These are phyloP conservation scores for Aeschynomene evenia DNA, from an alignment of 306 rosid genomes.

Conservation along the genomic window DNA sequence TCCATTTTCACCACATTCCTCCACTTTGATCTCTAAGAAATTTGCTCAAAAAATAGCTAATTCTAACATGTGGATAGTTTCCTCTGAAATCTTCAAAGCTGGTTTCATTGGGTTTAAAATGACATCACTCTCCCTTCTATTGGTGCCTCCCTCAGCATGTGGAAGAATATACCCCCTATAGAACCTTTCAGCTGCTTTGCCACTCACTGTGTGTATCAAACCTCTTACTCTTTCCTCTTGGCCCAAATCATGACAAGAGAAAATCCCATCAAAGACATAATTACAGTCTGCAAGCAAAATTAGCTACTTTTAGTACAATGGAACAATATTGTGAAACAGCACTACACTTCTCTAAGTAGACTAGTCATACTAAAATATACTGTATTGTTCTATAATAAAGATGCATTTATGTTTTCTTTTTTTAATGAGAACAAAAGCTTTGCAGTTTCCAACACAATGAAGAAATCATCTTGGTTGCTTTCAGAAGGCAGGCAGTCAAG, in stretches of 20 bases:
- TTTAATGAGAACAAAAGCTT: not conserved
- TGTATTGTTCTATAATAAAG: too few relatives aligned
- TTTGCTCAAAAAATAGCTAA: not conserved
- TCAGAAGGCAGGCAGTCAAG: slow-evolving; percentile 13
- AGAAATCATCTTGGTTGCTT: slow-evolving; percentile 2
- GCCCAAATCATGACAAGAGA: slow-evolving; percentile 85
- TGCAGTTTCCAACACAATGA: not conserved
- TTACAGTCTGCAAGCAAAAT: slow-evolving; percentile 71
- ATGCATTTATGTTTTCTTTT: not conserved
- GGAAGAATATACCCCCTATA: not conserved
- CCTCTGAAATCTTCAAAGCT: not conserved
- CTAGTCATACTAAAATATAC: too few relatives aligned
- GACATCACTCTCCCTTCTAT: not conserved
- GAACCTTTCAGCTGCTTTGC: slow-evolving; percentile 20
- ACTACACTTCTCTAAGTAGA: too few relatives aligned
- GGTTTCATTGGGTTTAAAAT: not conserved
- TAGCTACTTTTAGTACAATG: slow-evolving; percentile 17
- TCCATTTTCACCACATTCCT: not conserved
- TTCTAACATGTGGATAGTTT: not conserved
- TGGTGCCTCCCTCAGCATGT: not conserved
- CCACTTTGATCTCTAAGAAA: not conserved
- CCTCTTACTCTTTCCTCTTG: slow-evolving; percentile 45
- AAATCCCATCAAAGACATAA: slow-evolving; percentile 98
- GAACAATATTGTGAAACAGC: not conserved
- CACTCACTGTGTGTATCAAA: slow-evolving; percentile 1